These are phyloP conservation scores for Fusarium odoratissimum DNA, from an alignment of 2,329 filamentous ascomycete species.

Conservation along the genomic window DNA sequence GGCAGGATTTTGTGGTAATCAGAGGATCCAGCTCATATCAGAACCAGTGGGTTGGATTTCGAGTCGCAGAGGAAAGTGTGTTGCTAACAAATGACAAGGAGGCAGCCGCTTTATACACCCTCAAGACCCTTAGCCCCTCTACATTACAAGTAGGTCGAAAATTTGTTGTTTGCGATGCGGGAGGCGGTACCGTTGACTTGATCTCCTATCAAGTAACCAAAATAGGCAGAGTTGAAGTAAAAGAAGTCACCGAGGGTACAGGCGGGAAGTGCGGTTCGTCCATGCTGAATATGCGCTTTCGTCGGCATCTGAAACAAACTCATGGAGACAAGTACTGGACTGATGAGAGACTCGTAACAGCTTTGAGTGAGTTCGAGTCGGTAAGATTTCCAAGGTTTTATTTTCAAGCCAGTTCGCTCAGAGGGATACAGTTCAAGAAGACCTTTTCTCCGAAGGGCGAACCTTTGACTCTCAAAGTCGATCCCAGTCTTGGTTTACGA, in stretches of 20 bases:
- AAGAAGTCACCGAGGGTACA: conserved; percentile 61
- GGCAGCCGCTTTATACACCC: conserved; percentile 62
- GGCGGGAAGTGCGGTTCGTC: conserved; percentile 63
- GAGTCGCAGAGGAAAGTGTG: background rate
- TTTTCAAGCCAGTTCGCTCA: conserved; percentile 9
- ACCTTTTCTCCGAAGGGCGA: conserved; percentile 52
- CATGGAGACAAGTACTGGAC: conserved; percentile 58
- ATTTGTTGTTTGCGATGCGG: conserved; percentile 66
- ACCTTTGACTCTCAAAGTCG: conserved; percentile 51
- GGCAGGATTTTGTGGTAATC: conserved; percentile 54
- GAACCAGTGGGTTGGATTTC: conserved; percentile 55
- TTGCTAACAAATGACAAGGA: conserved; percentile 50
- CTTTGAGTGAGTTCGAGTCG: conserved; percentile 58
- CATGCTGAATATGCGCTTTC: conserved; percentile 61
- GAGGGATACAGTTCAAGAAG: conserved; percentile 51
- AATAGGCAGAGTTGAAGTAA: conserved; percentile 57
- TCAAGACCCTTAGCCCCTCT: conserved; percentile 57
- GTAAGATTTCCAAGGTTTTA: conserved; percentile 55
- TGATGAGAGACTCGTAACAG: conserved; percentile 54
- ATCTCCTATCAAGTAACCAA: conserved; percentile 63
- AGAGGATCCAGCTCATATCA: conserved; percentile 60
- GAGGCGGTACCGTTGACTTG: conserved; percentile 65
- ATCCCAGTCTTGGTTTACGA: conserved; percentile 49
- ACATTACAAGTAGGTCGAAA: conserved; percentile 58
- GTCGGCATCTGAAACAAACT: conserved; percentile 56